Conservation (phyloP, 2,329 filamentous ascomycete genomes). For the Stromatinia cepivora region DNA sequence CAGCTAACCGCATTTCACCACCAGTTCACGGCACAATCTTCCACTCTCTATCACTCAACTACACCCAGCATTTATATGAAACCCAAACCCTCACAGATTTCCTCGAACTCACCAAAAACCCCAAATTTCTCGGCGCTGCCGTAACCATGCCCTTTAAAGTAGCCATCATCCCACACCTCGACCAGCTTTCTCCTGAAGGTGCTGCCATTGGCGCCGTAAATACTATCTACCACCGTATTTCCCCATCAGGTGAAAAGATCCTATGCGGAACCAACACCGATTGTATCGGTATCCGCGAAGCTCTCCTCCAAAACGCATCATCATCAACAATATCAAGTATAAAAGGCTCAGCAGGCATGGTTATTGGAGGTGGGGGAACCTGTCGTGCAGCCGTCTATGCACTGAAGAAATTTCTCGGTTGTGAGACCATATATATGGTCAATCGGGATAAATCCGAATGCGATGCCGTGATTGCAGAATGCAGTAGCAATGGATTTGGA, state of each 20-base stretch:
- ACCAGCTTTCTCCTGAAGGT: slow-evolving; percentile 71
- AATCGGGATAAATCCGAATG: slow-evolving; percentile 72
- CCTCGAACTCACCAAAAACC: slow-evolving; percentile 53
- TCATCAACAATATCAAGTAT: slow-evolving; percentile 49
- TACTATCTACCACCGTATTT: slow-evolving; percentile 66
- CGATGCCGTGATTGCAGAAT: slow-evolving; percentile 64
- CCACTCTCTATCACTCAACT: slow-evolving; percentile 50
- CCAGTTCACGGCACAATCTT: slow-evolving; percentile 58
- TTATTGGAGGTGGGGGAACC: slow-evolving; percentile 77
- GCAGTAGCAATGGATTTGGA: slow-evolving; percentile 58
- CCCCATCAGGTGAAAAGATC: slow-evolving; percentile 36
- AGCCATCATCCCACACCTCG: slow-evolving; percentile 69
- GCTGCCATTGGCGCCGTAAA: slow-evolving; percentile 76
- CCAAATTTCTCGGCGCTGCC: slow-evolving; percentile 65
- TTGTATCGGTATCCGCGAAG: slow-evolving; percentile 73
- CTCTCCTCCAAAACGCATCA: slow-evolving; percentile 60
- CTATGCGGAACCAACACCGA: slow-evolving; percentile 80
- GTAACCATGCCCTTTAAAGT: slow-evolving; percentile 88
- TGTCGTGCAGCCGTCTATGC: slow-evolving; percentile 78
- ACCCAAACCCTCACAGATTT: slow-evolving; percentile 52
- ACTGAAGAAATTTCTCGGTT: slow-evolving; percentile 67
- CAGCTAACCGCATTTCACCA: slow-evolving; percentile 32
- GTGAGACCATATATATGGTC: slow-evolving; percentile 70
- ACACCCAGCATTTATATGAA: slow-evolving; percentile 55
- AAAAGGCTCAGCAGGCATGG: slow-evolving; percentile 63